Evolutionary conservation across 176 grass and related monocot species (phyloP), one percentile per base, ranked within the genome.

Genomic region (Cenchrus americanus): DNA sequence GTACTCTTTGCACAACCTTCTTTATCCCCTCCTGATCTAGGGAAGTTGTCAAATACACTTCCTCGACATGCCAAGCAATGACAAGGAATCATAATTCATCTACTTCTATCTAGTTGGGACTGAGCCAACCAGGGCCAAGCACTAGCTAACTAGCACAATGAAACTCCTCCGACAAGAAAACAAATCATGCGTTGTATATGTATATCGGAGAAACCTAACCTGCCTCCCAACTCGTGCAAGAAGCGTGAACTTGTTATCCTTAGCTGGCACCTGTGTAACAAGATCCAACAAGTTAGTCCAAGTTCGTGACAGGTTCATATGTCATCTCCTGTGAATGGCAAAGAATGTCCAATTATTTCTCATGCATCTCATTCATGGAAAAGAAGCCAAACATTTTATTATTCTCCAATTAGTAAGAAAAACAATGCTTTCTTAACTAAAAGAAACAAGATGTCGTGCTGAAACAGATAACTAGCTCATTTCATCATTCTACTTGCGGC

Each of bases 171-270:
- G 23, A 46, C 23, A 66, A 78, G 26, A 80, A 78, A 50, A 68
- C 22, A 50, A 82, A 64, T 72, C 26, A 73, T 22, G 43, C 52
- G 22, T 21, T 26, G 23, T 37, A 51, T 42, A 37, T 26, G 23
- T 37, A 51, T 42, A 37, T 42, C 70, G 81, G 3, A 82, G 43
- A 74, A 80, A 48, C 71, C 75, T 70, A 85, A 95, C 96, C 96
- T 98, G 93, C 85, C 96, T 90, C 51, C 93, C 96, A 76, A 93
- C 96, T 94, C 96, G 91, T 80, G 96, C 96, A 83, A 98, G 96
- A 59, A 98, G 89, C 55, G 92, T 98, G 83, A 92, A 93, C 82
- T 94, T 88, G 76, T 95, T 95, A 80, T 94, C 91, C 87, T 98
- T 95, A 78, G 82, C 87, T 48, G 93, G 91, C 37, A 75, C 91